These are phyloP conservation scores for Daedalea quercina DNA, from an alignment of 768 basidiomycete genomes.

Conservation along the genomic window DNA sequence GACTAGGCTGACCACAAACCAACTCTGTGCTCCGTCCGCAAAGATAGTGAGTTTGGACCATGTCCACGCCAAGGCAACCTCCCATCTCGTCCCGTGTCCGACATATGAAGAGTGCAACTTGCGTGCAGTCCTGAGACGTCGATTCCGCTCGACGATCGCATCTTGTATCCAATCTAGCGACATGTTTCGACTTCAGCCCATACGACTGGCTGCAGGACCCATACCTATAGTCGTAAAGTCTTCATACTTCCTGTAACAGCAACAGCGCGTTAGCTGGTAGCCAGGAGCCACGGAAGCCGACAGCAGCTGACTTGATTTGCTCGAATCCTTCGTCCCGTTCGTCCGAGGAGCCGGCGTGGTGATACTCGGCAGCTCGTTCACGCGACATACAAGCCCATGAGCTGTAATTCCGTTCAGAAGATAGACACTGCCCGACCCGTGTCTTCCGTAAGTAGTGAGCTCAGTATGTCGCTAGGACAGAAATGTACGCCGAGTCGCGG, in stretches of 20 bases:
- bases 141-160: slow-evolving; percentile 80
- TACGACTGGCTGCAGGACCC: slow-evolving; percentile 24
- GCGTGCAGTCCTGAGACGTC: slow-evolving; percentile 60
- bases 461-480: not conserved
- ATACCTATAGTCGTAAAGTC: slow-evolving; percentile 93
- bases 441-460: not conserved
- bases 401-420: not conserved
- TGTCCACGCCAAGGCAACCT: slow-evolving; percentile 48
- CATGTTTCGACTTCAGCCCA: slow-evolving; percentile 3
- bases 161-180: slow-evolving; percentile 92
- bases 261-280: not conserved
- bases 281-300: not conserved
- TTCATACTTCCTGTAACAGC: slow-evolving; percentile 68
- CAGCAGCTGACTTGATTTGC: slow-evolving; percentile 14
- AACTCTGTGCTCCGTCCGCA: slow-evolving; percentile 74
- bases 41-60: slow-evolving; percentile 56
- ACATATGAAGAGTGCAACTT: slow-evolving; percentile 35
- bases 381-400: slow-evolving; percentile 8
- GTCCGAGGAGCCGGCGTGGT: slow-evolving; percentile 1
- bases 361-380: slow-evolving; percentile 6
- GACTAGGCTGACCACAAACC: slow-evolving; percentile 87
- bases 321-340: slow-evolving; percentile 16
- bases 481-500: not conserved
- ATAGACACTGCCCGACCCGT: not conserved
- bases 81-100: slow-evolving; percentile 44